Conservation (phyloP, 305 asterid genomes). For the Fraxinus latifolia region DNA sequence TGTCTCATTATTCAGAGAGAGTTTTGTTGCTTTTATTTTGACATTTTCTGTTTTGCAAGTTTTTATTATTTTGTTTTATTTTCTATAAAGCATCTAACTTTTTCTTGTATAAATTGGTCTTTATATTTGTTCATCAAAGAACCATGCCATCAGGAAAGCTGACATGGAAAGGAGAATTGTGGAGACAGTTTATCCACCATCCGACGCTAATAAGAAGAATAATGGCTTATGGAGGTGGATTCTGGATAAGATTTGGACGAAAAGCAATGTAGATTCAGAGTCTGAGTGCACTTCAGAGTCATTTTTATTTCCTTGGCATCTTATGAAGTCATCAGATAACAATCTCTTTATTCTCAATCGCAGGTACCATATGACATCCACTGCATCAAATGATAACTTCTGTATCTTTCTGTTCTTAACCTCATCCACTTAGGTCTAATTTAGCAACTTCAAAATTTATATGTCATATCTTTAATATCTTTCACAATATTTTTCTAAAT, state of each 20-base stretch:
- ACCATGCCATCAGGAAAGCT: slow-evolving; percentile 93
- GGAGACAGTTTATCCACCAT: slow-evolving; percentile 65
- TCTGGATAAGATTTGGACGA: slow-evolving; percentile 54
- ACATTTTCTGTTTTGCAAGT: neutral
- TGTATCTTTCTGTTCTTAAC: slow-evolving; percentile 6
- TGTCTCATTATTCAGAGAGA: neutral
- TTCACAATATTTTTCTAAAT: neutral
- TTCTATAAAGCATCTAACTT: slow-evolving; percentile 7
- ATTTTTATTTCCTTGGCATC: slow-evolving; percentile 86
- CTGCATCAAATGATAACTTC: slow-evolving; percentile 15
- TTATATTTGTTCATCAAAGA: slow-evolving; percentile 42
- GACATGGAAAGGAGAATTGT: slow-evolving; percentile 70
- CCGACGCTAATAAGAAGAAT: slow-evolving; percentile 31
- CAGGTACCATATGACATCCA: slow-evolving; percentile 45
- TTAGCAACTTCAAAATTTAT: neutral
- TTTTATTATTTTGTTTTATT: neutral
- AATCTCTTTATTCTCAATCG: slow-evolving; percentile 58
- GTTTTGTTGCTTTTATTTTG: neutral
- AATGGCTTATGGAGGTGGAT: slow-evolving; percentile 64
- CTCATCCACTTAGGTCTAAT: slow-evolving; percentile 11
- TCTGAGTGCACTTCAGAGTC: slow-evolving; percentile 48
- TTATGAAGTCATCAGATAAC: slow-evolving; percentile 50
- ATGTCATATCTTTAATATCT: neutral
- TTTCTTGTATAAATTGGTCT: slow-evolving; percentile 18
- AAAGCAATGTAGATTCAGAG: slow-evolving; percentile 32